Conservation (phyloP, 2,329 filamentous ascomycete species). For the Thielaviopsis ethacetica region DNA sequence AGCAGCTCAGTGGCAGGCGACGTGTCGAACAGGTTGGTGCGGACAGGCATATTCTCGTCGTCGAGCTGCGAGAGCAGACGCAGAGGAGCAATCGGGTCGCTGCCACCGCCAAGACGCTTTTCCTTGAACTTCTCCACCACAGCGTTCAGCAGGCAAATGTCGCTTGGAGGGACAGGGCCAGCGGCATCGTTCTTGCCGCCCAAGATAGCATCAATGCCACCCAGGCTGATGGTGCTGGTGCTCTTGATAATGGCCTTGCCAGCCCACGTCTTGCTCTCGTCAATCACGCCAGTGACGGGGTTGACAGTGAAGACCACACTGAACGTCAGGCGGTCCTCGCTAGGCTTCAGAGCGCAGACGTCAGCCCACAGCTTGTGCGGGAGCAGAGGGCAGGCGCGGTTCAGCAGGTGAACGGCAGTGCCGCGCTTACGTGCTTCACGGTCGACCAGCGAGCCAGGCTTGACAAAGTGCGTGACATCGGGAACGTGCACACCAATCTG, state of each 20-base stretch:
- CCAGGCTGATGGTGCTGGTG: conserved; percentile 65
- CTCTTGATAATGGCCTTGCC: conserved; percentile 92
- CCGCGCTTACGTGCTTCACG: conserved; percentile 96
- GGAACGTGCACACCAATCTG: conserved; percentile 92
- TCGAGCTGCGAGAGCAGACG: conserved; percentile 86
- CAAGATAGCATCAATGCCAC: conserved; percentile 72
- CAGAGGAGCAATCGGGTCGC: conserved; percentile 65
- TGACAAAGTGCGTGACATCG: conserved; percentile 93
- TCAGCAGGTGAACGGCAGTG: conserved; percentile 87
- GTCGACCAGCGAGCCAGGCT: conserved; percentile 86
- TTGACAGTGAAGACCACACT: conserved; percentile 90
- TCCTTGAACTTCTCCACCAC: conserved; percentile 86
- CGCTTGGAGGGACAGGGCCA: conserved; percentile 41
- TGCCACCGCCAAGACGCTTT: conserved; percentile 63
- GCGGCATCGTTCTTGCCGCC: conserved; percentile 47
- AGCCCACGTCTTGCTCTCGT: conserved; percentile 82
- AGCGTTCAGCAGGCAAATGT: conserved; percentile 64
- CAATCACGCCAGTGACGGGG: conserved; percentile 56
- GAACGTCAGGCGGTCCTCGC: conserved; percentile 78
- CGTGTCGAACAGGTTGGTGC: conserved; percentile 90
- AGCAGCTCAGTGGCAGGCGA: conserved; percentile 80
- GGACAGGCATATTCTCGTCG: conserved; percentile 93
- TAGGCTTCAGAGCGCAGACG: conserved; percentile 72
- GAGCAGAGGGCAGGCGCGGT: conserved; percentile 74
- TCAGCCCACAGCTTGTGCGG: conserved; percentile 74